Conservation (phyloP, 2,329 filamentous ascomycete genomes). For the Paramyrothecium sp. region DNA sequence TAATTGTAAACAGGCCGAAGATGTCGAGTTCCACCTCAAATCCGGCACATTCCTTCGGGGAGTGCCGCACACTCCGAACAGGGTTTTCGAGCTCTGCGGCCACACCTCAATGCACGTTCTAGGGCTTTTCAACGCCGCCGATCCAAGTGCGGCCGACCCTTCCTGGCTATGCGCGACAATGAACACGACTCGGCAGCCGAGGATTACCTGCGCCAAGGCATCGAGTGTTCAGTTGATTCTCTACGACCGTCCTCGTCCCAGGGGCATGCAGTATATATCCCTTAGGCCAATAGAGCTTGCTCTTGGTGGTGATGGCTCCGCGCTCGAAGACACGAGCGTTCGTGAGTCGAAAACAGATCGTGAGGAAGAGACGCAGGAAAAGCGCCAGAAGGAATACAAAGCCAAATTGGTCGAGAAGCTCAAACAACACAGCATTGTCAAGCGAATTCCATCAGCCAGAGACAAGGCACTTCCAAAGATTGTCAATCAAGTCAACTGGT, state of each 20-base stretch:
- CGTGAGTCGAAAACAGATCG: conserved; percentile 69
- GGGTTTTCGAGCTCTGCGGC: conserved; percentile 83
- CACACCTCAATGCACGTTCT: conserved; percentile 81
- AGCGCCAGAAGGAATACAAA: conserved; percentile 56
- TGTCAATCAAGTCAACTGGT: conserved; percentile 94
- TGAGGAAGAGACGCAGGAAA: conserved; percentile 67
- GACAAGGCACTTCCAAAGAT: conserved; percentile 79
- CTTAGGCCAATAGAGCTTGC: conserved; percentile 85
- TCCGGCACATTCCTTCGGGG: conserved; percentile 80
- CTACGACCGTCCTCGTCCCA: conserved; percentile 82
- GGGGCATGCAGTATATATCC: conserved; percentile 94
- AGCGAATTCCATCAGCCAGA: conserved; percentile 74
- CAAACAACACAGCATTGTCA: conserved; percentile 80
- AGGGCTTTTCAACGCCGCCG: conserved; percentile 71
- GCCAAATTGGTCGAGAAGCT: conserved; percentile 78
- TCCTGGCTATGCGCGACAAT: conserved; percentile 66
- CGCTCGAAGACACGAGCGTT: conserved; percentile 29
- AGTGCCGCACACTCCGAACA: conserved; percentile 73
- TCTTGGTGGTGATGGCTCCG: conserved; percentile 67
- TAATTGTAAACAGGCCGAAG: conserved; percentile 56
- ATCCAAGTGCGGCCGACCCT: conserved; percentile 53
- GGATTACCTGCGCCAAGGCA: conserved; percentile 69
- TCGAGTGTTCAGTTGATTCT: conserved; percentile 83
- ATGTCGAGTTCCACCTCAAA: conserved; percentile 85
- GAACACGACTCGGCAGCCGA: conserved; percentile 58